Evolutionary conservation across 1,284 basidiomycete species (phyloP), one percentile per base, ranked within the genome.

Genomic region (Ceratobasidium sp.): DNA sequence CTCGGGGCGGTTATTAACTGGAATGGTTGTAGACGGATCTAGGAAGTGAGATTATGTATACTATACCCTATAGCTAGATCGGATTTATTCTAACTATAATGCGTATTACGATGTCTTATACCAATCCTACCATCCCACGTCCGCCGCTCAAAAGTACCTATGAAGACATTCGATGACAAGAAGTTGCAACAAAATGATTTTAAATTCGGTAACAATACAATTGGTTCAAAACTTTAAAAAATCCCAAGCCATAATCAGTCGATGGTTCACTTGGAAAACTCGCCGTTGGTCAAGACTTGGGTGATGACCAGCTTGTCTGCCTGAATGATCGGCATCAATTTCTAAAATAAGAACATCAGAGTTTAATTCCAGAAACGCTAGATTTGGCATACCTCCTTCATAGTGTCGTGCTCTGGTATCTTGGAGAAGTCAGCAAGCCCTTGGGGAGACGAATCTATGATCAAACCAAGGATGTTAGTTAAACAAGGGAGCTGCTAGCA

Each of bases 261-360:
- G 33, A 33, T 49, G 26, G 23, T 51, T 61, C 42, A 76, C 63
- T 76, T 76, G 28, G 73, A 76, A 44, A 75, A 75, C 51, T 76
- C 63, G 10, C 73, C 73, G 33, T 76, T 76, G 61, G 73, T 76
- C 46, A 76, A 6, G 13, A 76, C 73, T 33, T 76, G 73, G 51
- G 73, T 76, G 64, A 76, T 76, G 13, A 76, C 73, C 40, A 76
- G 51, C 51, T 76, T 76, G 33, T 76, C 73, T 40, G 73, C 49
- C 49, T 76, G 61, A 23, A 76, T 76, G 53, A 76, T 39, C 33
- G 73, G 73, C 73, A 76, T 76, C 55, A 76, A 56, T 67, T 67
- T 76, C 73, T 76, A 61, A n/a, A 28, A 4, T 44, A 49, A 42
- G 5, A 40, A 51, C 46, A 51, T 67, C 40, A 66, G 55, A 18